Evolutionary conservation across 106 monocot genomes (phyloP), one percentile per base, ranked within the genome.

Genomic region (Allium fistulosum): DNA sequence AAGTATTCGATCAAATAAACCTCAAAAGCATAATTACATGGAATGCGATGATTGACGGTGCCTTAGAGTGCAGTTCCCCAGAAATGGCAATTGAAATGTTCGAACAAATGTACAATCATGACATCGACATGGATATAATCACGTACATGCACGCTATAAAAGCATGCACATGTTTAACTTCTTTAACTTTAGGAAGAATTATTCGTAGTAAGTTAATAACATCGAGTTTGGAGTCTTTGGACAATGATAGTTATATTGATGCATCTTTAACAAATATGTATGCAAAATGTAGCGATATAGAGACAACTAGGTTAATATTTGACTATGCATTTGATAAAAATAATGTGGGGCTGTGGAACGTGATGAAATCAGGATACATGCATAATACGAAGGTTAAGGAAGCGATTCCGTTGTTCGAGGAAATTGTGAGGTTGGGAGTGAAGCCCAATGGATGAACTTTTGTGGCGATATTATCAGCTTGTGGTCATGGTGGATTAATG

Each of bases 261-360:
- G 83, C 86, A 59, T 82, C 93, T 4, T 74, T 93, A 2, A 73
- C 83, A 17, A 83, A 93, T 57, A 85, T 93, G 88, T 83, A 93
- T 57, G 76, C 85, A 10, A 86, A 66, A 61, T 75, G 59, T 56
- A 68, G 75, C 10, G 60, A 83, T 67, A 73, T 93, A 17, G 70
- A 70, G 0, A 63, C 76, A 11, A 83, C 93, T 0, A 55, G 66
- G 4, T 69, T 67, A 47, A 0, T 88, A 49, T 93, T 93, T 63
- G 59, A 75, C 22, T 49, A 58, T 7, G 81, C 77, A 64, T n/a
- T 26, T 4, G 46, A 71, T 0, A 81, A 75, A 66, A 88, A 66
- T 66, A 88, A 66, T 49, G 93, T 86, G 9, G 78, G 88, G 61
- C 72, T 85, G 9, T 74, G 74, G 74, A 93, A 83, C 73, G 75